phyloP scores from a whole-genome alignment of 192 early-diverging fungal genomes.

The Coemansia sp. region DNA sequence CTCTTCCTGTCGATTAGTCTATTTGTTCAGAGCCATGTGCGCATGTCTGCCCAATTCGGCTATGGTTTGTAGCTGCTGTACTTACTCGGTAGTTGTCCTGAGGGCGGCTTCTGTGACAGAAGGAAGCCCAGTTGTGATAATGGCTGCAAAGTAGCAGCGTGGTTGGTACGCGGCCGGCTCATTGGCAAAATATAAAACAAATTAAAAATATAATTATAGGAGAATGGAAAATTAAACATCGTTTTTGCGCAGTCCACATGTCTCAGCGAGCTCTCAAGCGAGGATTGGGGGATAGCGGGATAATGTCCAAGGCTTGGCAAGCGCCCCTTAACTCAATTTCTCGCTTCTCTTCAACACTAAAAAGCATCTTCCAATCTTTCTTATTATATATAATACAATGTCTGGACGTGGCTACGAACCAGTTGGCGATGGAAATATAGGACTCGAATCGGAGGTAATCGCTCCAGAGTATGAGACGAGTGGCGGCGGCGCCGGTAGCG shows the following conservation, averaged over 20 bases:
- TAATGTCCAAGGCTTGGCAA: too few species aligned
- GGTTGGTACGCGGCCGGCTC: constrained; percentile 14
- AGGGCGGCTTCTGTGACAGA: constrained; percentile 39
- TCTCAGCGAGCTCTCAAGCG: neutral
- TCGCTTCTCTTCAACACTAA: neutral
- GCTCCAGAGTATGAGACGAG: constrained; percentile 19
- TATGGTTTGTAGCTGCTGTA: neutral
- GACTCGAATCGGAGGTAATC: constrained; percentile 46
- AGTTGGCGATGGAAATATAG: constrained; percentile 50
- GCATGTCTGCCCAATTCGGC: neutral
- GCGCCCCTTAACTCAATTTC: too few species aligned
- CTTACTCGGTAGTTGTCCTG: constrained; percentile 10
- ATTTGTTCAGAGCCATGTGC: neutral
- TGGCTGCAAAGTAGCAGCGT: constrained; percentile 17
- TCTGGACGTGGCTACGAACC: constrained; percentile 42
- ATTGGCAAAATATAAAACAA: constrained; percentile 2
- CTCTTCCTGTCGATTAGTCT: neutral
- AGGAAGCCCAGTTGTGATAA: constrained; percentile 38
- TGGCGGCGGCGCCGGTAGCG: constrained; percentile 19
- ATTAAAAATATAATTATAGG: neutral
- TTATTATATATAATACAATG: constrained; percentile 13
- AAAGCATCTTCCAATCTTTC: neutral
- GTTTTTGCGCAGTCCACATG: neutral
- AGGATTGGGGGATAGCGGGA: too few species aligned
- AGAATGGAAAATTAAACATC: neutral